Conservation (phyloP, 305 asterid genomes). For the Withania somnifera region DNA sequence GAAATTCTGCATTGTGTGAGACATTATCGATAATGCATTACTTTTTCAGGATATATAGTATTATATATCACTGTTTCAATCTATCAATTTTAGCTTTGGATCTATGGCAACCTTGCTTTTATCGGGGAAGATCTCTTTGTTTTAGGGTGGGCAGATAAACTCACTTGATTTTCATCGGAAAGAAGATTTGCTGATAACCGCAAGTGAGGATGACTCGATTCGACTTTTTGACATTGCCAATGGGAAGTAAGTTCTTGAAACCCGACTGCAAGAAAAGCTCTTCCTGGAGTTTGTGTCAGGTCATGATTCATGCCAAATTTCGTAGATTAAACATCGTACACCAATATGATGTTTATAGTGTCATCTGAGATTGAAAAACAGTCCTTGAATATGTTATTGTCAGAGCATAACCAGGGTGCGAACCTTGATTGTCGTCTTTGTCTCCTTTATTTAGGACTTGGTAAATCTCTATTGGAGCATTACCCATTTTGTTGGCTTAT, state of each 20-base stretch:
- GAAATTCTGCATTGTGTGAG: neutral
- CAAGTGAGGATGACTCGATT: constrained; percentile 86
- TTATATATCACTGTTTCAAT: neutral
- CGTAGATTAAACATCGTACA: neutral
- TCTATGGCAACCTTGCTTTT: constrained; percentile 4
- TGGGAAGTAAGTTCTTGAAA: constrained; percentile 53
- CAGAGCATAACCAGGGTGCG: neutral
- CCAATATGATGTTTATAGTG: neutral
- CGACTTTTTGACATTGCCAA: constrained; percentile 65
- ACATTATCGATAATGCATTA: neutral
- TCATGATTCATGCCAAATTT: neutral
- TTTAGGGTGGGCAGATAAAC: constrained; percentile 76
- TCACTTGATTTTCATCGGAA: constrained; percentile 84
- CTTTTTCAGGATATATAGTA: neutral
- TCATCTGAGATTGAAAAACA: neutral
- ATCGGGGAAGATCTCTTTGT: constrained; percentile 1
- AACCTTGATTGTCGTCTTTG: neutral
- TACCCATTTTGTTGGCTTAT: neutral
- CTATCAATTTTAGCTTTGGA: neutral
- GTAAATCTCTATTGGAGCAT: neutral
- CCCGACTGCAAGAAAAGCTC: neutral
- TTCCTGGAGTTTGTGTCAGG: neutral
- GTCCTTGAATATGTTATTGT: neutral
- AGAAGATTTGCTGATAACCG: constrained; percentile 70
- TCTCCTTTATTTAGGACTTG: neutral